Evolutionary conservation across 192 early-diverging fungal genomes (phyloP), one percentile per base, ranked within the genome.

Genomic region (Phlyctochytrium bullatum): DNA sequence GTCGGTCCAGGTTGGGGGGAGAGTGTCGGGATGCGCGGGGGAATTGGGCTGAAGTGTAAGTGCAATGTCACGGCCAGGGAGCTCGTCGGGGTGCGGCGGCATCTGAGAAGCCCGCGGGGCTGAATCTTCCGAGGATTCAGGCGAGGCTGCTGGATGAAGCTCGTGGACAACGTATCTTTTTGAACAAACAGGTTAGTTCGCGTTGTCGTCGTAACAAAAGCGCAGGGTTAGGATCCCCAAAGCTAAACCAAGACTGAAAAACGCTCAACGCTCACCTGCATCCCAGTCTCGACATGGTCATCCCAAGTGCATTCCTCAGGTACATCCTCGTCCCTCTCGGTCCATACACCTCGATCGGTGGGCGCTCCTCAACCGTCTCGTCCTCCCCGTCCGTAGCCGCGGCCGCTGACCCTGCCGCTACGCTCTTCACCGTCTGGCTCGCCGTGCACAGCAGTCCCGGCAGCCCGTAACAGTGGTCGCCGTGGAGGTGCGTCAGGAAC

Each of bases 401-500:
- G 6, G 24, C 29, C 6, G 2, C 3, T 52, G 2, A 20, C 1
- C 40, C 57, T 2, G 17, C 34, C 14, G 58, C 56, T n/a, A 4
- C 14, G 3, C 31, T 25, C 4, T 36, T 36, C 20, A 61, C 67
- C 0, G 35, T 34, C 12, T 57, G 14, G 24, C 67, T 59, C 14
- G 34, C 58, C 17, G 81, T 83, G 57, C 78, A 83, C 28, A 84
- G 31, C 1, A 84, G 64, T 4, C 80, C 78, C 17, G 76, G 77
- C 14, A 84, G 68, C 2, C 82, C 82, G 61, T 78, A 84, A 23
- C 76, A 80, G 59, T 84, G 80, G 52, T 84, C 82, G 1, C 82
- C 82, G 52, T 84, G 82, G 64, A 84, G 70, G 54, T 84, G 82
- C 0, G 82, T 84, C 28, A 82, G 71, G 52, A 82, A 83, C 2